A percentile compares a stretch with the other conserved stretches of the same genome.
Conservation (phyloP, 2,329 filamentous ascomycete species). For the Knoxdaviesia capensis region DNA sequence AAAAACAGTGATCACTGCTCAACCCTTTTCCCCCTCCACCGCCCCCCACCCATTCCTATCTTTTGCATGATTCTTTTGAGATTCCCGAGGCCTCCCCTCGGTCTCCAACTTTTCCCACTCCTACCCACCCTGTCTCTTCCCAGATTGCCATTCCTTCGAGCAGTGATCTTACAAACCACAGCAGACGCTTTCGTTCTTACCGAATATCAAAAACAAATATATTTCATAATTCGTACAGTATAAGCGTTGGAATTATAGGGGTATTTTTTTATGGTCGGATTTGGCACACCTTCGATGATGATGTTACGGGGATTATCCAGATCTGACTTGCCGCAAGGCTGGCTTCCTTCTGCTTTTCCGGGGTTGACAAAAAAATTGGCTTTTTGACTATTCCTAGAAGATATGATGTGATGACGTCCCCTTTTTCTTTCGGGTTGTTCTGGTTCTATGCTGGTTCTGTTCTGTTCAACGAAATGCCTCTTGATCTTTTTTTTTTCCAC, state of each 20-base stretch:
- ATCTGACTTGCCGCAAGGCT: slow-evolving; percentile 46
- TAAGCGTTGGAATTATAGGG: slow-evolving; percentile 8
- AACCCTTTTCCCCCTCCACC: background rate
- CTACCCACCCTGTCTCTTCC: background rate
- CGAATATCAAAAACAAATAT: background rate
- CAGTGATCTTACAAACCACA: too few species aligned
- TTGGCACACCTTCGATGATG: slow-evolving; percentile 23
- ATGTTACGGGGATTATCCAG: slow-evolving; percentile 24
- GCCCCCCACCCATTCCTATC: too few species aligned
- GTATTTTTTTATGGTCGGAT: slow-evolving; percentile 24
- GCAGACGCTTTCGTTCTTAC: slow-evolving; percentile 4
- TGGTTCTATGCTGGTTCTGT: too few species aligned
- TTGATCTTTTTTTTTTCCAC: too few species aligned
- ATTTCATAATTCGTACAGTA: too few species aligned
- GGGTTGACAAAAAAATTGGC: background rate
- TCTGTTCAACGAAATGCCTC: too few species aligned
- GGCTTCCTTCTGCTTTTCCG: background rate
- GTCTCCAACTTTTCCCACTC: background rate
- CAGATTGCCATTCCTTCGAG: too few species aligned
- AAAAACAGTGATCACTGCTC: background rate
- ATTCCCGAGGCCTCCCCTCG: too few species aligned
- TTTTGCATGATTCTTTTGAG: too few species aligned
- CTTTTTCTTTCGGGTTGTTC: too few species aligned
- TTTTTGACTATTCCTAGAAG: too few species aligned
- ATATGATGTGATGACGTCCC: too few species aligned